Evolutionary conservation across 176 grass and related monocot species (phyloP).

Genomic region (Ananas comosus): DNA sequence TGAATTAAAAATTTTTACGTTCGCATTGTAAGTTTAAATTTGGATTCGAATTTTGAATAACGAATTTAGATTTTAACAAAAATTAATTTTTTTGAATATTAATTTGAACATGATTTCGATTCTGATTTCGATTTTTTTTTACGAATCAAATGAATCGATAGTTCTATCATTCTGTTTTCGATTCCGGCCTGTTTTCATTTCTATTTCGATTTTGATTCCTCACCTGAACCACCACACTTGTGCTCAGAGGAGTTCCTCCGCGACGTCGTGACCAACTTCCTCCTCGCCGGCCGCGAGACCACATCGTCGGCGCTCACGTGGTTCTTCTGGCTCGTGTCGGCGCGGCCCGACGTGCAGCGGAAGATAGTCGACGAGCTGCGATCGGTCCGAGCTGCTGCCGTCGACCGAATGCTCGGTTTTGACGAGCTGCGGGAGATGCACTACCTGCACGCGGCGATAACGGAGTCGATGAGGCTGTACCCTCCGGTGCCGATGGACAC

Average conservation of each 20-base stretch:
- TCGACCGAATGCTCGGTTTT: constrained; percentile 4
- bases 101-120: too few species aligned
- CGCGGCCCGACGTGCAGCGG: constrained; percentile 13
- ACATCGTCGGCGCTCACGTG: constrained; percentile 40
- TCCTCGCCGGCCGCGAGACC: constrained; percentile 40
- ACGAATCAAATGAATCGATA: too few species aligned
- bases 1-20: too few species aligned
- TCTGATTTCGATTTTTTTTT: too few species aligned
- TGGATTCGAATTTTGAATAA: too few species aligned
- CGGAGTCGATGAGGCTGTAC: constrained; percentile 36
- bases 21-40: too few species aligned
- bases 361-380: constrained; percentile 23
- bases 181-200: too few species aligned
- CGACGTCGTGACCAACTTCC: constrained; percentile 31
- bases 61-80: too few species aligned
- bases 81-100: too few species aligned
- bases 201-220: too few species aligned
- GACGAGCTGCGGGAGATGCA: constrained; percentile 32
- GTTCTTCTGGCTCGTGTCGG: constrained; percentile 46
- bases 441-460: constrained; percentile 31
- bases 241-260: constrained; percentile 17
- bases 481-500: constrained; percentile 33
- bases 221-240: too few species aligned
- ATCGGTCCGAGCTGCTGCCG: not conserved
- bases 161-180: too few species aligned